These are phyloP conservation scores for Osmanthus fragrans DNA, from an alignment of 257 asterid species.

Conservation along the genomic window DNA sequence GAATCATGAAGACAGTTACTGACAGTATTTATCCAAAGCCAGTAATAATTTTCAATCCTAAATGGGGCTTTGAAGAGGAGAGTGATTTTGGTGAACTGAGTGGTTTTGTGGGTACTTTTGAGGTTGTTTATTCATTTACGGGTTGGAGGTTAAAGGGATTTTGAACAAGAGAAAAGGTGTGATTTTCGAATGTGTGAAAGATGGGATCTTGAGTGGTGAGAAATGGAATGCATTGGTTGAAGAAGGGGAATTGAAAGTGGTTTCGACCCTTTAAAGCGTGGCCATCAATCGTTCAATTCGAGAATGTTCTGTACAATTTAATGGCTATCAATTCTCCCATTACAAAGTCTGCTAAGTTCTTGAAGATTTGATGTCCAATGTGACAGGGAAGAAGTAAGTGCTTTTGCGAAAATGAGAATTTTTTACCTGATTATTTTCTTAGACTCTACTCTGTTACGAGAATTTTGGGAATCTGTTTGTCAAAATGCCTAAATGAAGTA, in stretches of 20 bases:
- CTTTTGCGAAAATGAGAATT: neutral
- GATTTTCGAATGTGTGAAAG: slow-evolving; percentile 64
- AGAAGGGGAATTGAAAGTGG: slow-evolving; percentile 62
- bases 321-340: slow-evolving; percentile 93
- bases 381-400: slow-evolving; percentile 38
- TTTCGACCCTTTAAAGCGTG: slow-evolving; percentile 57
- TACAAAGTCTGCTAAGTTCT: slow-evolving; percentile 66
- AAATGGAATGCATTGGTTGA: slow-evolving; percentile 83
- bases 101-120: slow-evolving; percentile 73
- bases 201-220: slow-evolving; percentile 83
- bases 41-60: slow-evolving; percentile 77
- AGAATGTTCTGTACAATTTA: slow-evolving; percentile 76
- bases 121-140: slow-evolving; percentile 75
- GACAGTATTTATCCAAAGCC: slow-evolving; percentile 67
- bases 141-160: slow-evolving; percentile 84
- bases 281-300: slow-evolving; percentile 70
- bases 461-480: neutral
- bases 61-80: slow-evolving; percentile 87
- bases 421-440: neutral
- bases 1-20: slow-evolving; percentile 44
- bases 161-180: slow-evolving; percentile 74
- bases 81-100: slow-evolving; percentile 49
- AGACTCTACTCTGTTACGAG: neutral
- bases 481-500: neutral
- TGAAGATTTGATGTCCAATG: slow-evolving; percentile 69